phyloP scores from a whole-genome alignment of 257 asterid species.

The Henckelia pumila region DNA sequence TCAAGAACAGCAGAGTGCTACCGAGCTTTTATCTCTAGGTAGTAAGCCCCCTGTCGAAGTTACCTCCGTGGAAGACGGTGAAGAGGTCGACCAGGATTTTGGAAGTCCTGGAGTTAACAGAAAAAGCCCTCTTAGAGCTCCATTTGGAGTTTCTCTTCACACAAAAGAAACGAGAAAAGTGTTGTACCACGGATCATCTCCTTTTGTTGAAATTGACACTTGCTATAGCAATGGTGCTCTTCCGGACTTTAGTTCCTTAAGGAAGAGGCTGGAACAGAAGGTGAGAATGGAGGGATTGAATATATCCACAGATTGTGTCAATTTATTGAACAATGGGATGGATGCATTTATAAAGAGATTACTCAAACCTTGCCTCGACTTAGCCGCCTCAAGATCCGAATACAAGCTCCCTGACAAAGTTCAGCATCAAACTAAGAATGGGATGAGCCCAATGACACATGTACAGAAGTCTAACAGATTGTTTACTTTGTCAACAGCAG shows the following conservation, averaged over 20 bases:
- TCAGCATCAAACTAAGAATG: conserved; percentile 33
- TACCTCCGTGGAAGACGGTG: conserved; percentile 67
- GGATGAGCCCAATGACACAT: conserved; percentile 29
- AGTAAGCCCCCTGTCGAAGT: conserved; percentile 69
- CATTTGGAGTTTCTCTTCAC: conserved; percentile 51
- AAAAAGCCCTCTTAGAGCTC: conserved; percentile 56
- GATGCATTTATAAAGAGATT: conserved; percentile 56
- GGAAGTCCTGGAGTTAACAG: conserved; percentile 55
- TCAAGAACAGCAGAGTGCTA: conserved; percentile 63
- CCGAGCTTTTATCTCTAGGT: conserved; percentile 58
- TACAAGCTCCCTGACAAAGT: conserved; percentile 25
- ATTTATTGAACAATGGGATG: conserved; percentile 58
- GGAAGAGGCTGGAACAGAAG: conserved; percentile 52
- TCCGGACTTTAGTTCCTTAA: conserved; percentile 45
- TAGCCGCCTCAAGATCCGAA: conserved; percentile 46
- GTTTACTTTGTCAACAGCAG: conserved; percentile 46
- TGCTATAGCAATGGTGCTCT: conserved; percentile 47
- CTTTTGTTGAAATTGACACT: conserved; percentile 33
- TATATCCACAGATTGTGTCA: conserved; percentile 43
- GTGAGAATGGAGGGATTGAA: conserved; percentile 46
- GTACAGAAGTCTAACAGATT: conserved; percentile 25
- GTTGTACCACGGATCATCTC: conserved; percentile 26
- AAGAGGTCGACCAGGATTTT: conserved; percentile 61
- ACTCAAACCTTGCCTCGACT: conserved; percentile 50
- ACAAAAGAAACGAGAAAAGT: conserved; percentile 38